Evolutionary conservation across 352 stramenopile genomes (phyloP), one percentile per base, ranked within the genome.

Genomic region (Phytopythium montanum): DNA sequence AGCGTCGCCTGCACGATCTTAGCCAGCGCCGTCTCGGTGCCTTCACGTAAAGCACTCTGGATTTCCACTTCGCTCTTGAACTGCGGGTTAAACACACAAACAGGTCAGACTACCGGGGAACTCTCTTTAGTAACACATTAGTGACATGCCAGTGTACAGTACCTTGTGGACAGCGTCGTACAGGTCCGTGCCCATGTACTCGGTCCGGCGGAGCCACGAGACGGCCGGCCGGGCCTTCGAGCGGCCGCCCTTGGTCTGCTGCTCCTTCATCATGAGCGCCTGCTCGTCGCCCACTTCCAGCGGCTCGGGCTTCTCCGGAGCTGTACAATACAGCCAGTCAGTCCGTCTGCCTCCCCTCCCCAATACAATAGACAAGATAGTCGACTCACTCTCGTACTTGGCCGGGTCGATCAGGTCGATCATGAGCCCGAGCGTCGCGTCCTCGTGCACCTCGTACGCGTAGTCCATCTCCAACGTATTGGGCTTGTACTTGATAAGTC

Each of bases 61-160:
- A 94, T 87, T 63, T 94, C 85, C 31, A 85, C 79, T 53, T 94
- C 85, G 60, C 83, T 94, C 63, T 92, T 92, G 64, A 94, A 94
- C 62, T 77, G 38, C 34, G 57, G 25, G n/a, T n/a, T n/a, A n/a
- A n/a, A 0, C 8, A 14, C 13, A 31, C 16, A 18, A 3, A 38
- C 34, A 2, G 10, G 23, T 60, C 16, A 52, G 36, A 5, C 13
- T 49, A 2, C 25, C 18, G 16, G 14, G 2, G 3, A 8, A 31
- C 21, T 33, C 28, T 21, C 31, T 5, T 29, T 19, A 3, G 10
- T 14, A 34, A 16, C 5, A 12, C 14, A 61, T 3, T 14, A 14
- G 8, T 21, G 45, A 28, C 16, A 9, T 29, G 19, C 21, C 36
- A 13, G n/a, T 25, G 34, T n/a, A 7, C 9, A 21, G n/a, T 59